Percentiles rank a stretch among this genome's conserved stretches.
Conservation (phyloP, 352 stramenopile genomes). For the Phytophthora podocarpi region DNA sequence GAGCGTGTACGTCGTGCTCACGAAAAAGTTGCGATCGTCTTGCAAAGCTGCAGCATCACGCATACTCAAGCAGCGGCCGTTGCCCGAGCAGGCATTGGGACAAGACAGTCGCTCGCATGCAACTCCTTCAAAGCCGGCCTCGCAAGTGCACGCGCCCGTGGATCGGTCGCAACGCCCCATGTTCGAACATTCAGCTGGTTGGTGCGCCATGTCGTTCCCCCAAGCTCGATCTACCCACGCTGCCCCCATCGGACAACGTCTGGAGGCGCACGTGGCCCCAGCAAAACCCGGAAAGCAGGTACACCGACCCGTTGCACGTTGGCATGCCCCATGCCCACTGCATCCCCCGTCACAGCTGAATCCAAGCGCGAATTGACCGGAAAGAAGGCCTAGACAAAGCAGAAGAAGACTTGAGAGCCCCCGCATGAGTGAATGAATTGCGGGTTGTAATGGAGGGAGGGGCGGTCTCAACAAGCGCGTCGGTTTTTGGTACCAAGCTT, state of each 20-base stretch:
- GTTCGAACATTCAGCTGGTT: conserved; percentile 81
- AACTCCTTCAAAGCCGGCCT: conserved; percentile 65
- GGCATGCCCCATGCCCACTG: conserved; percentile 73
- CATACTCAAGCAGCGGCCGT: conserved; percentile 75
- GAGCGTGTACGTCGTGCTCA: conserved; percentile 55
- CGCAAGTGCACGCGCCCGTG: conserved; percentile 64
- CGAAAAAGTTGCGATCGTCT: conserved; percentile 75
- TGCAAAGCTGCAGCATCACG: conserved; percentile 60
- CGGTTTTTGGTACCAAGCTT: too few relatives aligned
- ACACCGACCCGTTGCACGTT: conserved; percentile 66
- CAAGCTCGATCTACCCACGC: conserved; percentile 74
- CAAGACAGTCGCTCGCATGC: conserved; percentile 80
- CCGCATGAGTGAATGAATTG: conserved; percentile 6
- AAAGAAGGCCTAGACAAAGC: conserved; percentile 9
- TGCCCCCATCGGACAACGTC: conserved; percentile 49
- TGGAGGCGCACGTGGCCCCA: conserved; percentile 63
- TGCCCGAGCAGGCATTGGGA: conserved; percentile 53
- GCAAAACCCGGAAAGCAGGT: conserved; percentile 81
- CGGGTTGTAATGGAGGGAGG: not conserved
- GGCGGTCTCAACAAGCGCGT: too few relatives aligned
- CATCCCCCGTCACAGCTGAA: conserved; percentile 85
- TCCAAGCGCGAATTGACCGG: not conserved
- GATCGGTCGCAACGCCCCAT: conserved; percentile 84
- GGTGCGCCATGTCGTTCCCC: conserved; percentile 70
- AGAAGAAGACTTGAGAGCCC: not conserved